Percentiles rank a stretch among this genome's conserved stretches.
Evolutionary conservation across 176 grass and related monocot genomes (phyloP).

Genomic region (Aegilops umbellulata): DNA sequence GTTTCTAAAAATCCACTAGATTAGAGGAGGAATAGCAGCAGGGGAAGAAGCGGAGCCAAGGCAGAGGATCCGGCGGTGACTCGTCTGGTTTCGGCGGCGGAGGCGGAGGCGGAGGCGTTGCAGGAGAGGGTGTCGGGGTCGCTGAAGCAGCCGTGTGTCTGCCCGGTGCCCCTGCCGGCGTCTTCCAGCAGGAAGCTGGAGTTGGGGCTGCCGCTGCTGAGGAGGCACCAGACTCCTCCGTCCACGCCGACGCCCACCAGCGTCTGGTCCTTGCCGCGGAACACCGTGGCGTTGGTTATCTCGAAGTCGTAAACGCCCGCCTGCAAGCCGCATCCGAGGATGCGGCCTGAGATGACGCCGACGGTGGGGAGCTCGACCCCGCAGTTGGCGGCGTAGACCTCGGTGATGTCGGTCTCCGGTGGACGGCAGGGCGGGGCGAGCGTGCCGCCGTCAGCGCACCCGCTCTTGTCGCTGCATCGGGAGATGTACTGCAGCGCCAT

Average conservation of each 20-base stretch:
- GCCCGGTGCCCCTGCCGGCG: conserved; percentile 57
- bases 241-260: conserved; percentile 53
- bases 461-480: conserved; percentile 31
- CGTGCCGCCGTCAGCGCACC: background rate
- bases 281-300: conserved; percentile 4
- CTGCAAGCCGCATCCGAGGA: conserved; percentile 40
- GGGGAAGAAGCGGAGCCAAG: background rate
- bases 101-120: background rate
- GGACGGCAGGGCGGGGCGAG: conserved; percentile 43
- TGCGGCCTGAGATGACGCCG: conserved; percentile 49
- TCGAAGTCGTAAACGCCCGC: too few relatives aligned
- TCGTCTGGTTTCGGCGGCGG: background rate
- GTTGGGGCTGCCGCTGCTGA: conserved; percentile 58
- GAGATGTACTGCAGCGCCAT: conserved; percentile 83
- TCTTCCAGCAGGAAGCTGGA: conserved; percentile 74
- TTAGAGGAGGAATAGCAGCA: background rate
- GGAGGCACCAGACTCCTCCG: conserved; percentile 67
- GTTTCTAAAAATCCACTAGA: too few relatives aligned
- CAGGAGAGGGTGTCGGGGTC: conserved; percentile 31
- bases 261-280: conserved; percentile 59
- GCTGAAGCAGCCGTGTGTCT: conserved; percentile 65
- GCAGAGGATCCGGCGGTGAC: too few relatives aligned
- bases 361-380: conserved; percentile 89
- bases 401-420: conserved; percentile 73
- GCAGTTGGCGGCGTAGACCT: conserved; percentile 89